Conservation (phyloP, 108 stramenopile genomes). For the Parmales sp. region DNA sequence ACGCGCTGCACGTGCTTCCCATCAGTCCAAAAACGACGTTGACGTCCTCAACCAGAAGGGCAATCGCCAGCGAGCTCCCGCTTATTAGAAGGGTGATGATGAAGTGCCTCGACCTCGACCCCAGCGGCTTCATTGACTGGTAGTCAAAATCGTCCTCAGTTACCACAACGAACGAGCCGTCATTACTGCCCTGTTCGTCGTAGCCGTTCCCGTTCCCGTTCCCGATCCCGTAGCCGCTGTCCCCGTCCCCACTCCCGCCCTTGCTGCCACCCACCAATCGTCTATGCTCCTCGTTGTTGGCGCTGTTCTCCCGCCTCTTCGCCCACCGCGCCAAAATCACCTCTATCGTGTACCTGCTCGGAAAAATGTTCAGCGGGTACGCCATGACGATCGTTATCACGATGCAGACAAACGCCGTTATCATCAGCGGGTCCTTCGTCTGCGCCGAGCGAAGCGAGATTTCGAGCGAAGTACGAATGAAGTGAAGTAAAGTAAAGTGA, state of each 20-base stretch:
- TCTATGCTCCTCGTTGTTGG: too few relatives aligned
- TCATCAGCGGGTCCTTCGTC: conserved; percentile 39
- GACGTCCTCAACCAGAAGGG: conserved; percentile 56
- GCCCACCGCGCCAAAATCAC: conserved; percentile 34
- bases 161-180: too few relatives aligned
- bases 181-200: too few relatives aligned
- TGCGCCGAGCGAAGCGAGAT: too few relatives aligned
- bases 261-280: too few relatives aligned
- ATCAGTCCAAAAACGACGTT: conserved; percentile 62
- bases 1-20: conserved; percentile 53
- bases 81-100: conserved; percentile 38
- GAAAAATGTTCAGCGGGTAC: conserved; percentile 69
- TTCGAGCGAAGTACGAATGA: too few relatives aligned
- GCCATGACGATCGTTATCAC: conserved; percentile 65
- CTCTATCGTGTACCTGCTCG: conserved; percentile 51
- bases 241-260: too few relatives aligned
- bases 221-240: too few relatives aligned
- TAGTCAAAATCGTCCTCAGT: too few relatives aligned
- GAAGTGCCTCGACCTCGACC: conserved; percentile 20
- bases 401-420: conserved; percentile 52
- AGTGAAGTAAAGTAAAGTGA: too few relatives aligned
- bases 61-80: conserved; percentile 45
- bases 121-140: too few relatives aligned
- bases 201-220: too few relatives aligned
- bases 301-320: conserved; percentile 10